phyloP scores from a whole-genome alignment of 2,329 filamentous ascomycete genomes.

The Monilinia fructigena region DNA sequence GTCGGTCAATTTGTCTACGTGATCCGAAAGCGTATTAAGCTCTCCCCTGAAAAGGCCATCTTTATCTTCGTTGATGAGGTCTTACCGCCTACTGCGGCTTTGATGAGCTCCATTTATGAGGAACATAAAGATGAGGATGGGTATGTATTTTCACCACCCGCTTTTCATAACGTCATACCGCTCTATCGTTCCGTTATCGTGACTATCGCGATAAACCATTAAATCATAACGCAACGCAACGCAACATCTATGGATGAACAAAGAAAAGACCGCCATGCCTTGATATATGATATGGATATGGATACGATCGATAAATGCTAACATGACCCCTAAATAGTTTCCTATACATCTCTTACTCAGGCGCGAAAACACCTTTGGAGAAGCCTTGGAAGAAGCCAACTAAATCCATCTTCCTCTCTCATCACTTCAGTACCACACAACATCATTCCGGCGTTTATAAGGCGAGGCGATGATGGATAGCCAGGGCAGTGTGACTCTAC shows the following conservation, averaged over 20 bases:
- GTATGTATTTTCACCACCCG: constrained; percentile 45
- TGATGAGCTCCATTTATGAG: constrained; percentile 99
- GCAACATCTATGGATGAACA: background rate
- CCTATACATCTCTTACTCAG: constrained; percentile 97
- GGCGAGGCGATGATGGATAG: constrained; percentile 23
- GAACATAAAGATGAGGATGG: constrained; percentile 88
- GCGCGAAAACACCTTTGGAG: constrained; percentile 97
- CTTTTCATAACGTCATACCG: constrained; percentile 23
- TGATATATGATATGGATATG: background rate
- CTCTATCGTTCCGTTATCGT: constrained; percentile 18
- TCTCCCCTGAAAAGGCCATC: constrained; percentile 98
- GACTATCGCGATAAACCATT: constrained; percentile 4
- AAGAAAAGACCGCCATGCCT: background rate
- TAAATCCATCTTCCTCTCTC: constrained; percentile 14
- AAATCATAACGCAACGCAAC: background rate
- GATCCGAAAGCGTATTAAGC: constrained; percentile 99
- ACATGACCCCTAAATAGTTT: constrained; percentile 43
- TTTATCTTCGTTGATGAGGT: constrained; percentile 99
- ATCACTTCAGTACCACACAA: constrained; percentile 11
- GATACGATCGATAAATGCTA: background rate
- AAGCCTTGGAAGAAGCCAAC: constrained; percentile 19
- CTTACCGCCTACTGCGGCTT: constrained; percentile 88
- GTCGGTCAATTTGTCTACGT: constrained; percentile 99
- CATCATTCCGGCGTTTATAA: constrained; percentile 20
- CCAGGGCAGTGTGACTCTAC: constrained; percentile 20